Base-by-base conservation (phyloP, 2,329 filamentous ascomycete species). In the Alternaria gaisen region DNA sequence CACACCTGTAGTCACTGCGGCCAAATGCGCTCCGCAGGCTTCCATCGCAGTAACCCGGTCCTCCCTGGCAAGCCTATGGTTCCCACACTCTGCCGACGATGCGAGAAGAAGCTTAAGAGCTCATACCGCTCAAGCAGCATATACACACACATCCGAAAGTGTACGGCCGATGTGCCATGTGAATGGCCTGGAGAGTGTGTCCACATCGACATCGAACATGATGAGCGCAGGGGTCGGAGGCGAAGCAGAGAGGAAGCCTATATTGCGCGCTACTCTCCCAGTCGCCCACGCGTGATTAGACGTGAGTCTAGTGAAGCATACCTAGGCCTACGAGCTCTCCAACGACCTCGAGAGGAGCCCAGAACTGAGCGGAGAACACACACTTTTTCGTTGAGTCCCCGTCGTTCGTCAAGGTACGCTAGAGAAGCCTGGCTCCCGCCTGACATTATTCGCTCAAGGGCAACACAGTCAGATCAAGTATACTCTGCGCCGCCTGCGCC, bases 1-100 rank as follows among this genome's bases (percentile, higher is more conserved):
- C 77, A 79, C 64, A 74, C 72, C 8, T 80, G 77, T 59, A 74
- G 69, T 28, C 60, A 72, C 18, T 80, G 77, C 44, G 71, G 72
- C 11, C 60, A 65, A 16, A 70, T 76, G 64, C 73, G 77, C 14
- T 80, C 77, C 22, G 63, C 66, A 40, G 68, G 71, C 48, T 80
- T 70, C 41, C 77, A 80, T 58, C 72, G 74, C 34, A 64, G 70
- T 5, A 67, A 79, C 57, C 77, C 77, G 4, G 69, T 79, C n/a
- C 51, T 77, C 16, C 77, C 76, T 32, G 73, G 72, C 11, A 67
- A 75, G 22, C 65, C 72, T 5, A 46, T 72, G 12, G 56, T 73
- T 2, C 56, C 62, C 9, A 64, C 63, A 8, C 56, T 70, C 16
- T 80, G 77, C 38, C 67, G 75, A 26, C 68, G 70, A 26, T 80